phyloP scores from a whole-genome alignment of 164 flowering plant genomes.

The Dillenia turbinata region DNA sequence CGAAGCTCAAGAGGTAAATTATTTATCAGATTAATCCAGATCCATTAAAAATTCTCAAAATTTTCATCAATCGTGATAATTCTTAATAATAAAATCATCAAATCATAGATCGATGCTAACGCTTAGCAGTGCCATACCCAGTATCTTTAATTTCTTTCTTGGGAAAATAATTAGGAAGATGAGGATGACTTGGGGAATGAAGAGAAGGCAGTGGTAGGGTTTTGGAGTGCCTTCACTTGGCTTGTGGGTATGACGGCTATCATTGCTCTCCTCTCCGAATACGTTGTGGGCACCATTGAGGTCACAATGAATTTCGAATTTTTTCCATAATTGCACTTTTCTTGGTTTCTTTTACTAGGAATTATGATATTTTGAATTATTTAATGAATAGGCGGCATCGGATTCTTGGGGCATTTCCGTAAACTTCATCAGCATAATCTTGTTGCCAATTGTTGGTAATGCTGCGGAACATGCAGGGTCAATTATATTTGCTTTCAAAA shows the following conservation, averaged over 20 bases:
- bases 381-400: constrained; percentile 61
- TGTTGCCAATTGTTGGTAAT: constrained; percentile 93
- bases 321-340: no score
- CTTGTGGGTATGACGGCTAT: constrained; percentile 62
- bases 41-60: no score
- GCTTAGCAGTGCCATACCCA: no score
- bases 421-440: constrained; percentile 79
- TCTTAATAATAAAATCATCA: no score
- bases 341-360: no score
- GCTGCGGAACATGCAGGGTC: constrained; percentile 98
- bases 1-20: constrained; percentile 53
- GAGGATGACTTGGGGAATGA: constrained; percentile 17
- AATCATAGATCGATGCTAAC: no score
- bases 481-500: constrained; percentile 79
- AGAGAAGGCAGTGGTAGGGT: constrained; percentile 62
- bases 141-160: not conserved
- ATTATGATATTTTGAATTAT: no score
- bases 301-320: constrained; percentile 22
- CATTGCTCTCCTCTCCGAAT: constrained; percentile 78
- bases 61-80: no score
- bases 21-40: not conserved
- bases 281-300: constrained; percentile 85
- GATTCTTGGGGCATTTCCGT: constrained; percentile 83
- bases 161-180: constrained; percentile 24
- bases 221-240: constrained; percentile 69